Percentiles rank a stretch among this genome's conserved stretches.
Conservation (phyloP, 768 basidiomycete genomes). For the Boletus rex-veris region DNA sequence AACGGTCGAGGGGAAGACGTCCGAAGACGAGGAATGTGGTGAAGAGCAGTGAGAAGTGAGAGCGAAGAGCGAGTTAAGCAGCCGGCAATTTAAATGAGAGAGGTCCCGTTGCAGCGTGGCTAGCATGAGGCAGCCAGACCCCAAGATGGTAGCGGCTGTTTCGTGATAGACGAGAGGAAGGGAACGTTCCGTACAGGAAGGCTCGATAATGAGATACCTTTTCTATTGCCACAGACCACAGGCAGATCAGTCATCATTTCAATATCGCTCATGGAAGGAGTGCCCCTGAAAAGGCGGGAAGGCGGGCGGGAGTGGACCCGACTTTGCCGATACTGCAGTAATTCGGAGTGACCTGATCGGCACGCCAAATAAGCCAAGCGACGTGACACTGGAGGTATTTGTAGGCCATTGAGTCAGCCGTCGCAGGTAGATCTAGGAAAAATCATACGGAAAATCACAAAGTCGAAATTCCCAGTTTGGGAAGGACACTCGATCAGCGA, state of each 20-base stretch:
- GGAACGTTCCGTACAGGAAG: slow-evolving; percentile 28
- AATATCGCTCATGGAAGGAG: slow-evolving; percentile 21
- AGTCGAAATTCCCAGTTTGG: slow-evolving; percentile 13
- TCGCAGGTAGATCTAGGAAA: neutral
- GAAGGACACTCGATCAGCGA: slow-evolving; percentile 21
- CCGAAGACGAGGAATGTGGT: slow-evolving; percentile 22
- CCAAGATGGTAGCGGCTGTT: slow-evolving; percentile 27
- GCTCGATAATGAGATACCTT: slow-evolving; percentile 28
- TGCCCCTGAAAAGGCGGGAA: slow-evolving; percentile 27
- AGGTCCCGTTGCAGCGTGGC: slow-evolving; percentile 34
- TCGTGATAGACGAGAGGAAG: slow-evolving; percentile 31
- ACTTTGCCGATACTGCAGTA: neutral
- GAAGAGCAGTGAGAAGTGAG: slow-evolving; percentile 23
- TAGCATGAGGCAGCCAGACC: slow-evolving; percentile 35
- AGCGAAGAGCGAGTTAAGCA: slow-evolving; percentile 23
- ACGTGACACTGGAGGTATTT: neutral
- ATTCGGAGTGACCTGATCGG: neutral
- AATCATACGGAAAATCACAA: slow-evolving; percentile 5
- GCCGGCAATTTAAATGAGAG: slow-evolving; percentile 32
- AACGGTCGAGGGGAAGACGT: slow-evolving; percentile 22
- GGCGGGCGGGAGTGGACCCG: slow-evolving; percentile 11
- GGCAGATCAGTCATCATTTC: slow-evolving; percentile 34
- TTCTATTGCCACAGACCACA: slow-evolving; percentile 27
- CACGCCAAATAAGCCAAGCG: slow-evolving; percentile 6
- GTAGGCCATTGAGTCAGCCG: neutral